Percentiles rank a stretch among this genome's conserved stretches.
Conservation (phyloP, 129 eudicot species). For the Tagetes erecta region DNA sequence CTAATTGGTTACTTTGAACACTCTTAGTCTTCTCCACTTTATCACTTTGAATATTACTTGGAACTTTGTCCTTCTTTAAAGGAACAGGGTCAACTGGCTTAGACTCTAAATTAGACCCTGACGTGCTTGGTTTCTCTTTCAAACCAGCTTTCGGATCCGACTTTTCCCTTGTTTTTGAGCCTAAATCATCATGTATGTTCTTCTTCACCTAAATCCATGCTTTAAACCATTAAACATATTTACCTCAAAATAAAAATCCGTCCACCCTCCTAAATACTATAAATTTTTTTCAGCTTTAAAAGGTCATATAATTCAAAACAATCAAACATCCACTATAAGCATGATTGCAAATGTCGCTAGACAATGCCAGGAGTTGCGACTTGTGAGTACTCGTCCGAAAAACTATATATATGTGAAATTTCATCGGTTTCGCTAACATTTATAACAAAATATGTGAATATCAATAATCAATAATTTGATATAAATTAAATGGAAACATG, state of each 20-base stretch:
- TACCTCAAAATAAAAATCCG: neutral
- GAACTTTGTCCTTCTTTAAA: slow-evolving; percentile 34
- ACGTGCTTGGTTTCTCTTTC: slow-evolving; percentile 32
- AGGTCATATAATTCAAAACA: too few relatives aligned
- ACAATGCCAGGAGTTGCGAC: too few relatives aligned
- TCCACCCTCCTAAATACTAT: too few relatives aligned
- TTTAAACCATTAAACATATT: slow-evolving; percentile 1
- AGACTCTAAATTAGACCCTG: slow-evolving; percentile 29
- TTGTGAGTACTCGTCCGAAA: too few relatives aligned
- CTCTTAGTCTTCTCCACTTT: slow-evolving; percentile 28
- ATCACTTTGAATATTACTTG: slow-evolving; percentile 25
- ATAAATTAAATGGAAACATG: too few relatives aligned
- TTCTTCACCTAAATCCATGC: slow-evolving; percentile 39
- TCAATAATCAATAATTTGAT: too few relatives aligned
- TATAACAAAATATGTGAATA: too few relatives aligned
- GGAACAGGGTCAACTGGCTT: slow-evolving; percentile 32
- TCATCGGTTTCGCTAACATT: too few relatives aligned
- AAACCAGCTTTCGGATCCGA: slow-evolving; percentile 20
- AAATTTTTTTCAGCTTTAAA: too few relatives aligned
- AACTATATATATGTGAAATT: too few relatives aligned
- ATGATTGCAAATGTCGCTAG: too few relatives aligned
- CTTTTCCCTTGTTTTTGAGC: slow-evolving; percentile 15
- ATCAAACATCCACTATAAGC: too few relatives aligned
- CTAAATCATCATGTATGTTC: slow-evolving; percentile 22
- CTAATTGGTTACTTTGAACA: slow-evolving; percentile 32